Conservation (phyloP, 2,329 filamentous ascomycete species). For the Aspergillus brasiliensis region DNA sequence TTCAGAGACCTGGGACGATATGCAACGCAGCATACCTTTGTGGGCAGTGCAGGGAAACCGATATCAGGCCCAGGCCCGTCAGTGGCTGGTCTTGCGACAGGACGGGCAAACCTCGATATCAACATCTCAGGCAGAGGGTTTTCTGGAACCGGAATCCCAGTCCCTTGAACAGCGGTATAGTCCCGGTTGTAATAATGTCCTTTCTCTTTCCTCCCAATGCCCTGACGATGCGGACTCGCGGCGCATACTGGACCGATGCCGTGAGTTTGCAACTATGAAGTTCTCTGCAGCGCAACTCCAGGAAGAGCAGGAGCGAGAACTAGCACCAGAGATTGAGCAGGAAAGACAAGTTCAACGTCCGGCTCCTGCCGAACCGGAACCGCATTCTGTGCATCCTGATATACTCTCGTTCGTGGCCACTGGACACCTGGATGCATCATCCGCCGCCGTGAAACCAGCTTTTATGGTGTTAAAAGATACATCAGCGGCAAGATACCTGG, state of each 20-base stretch:
- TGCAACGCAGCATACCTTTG: slow-evolving; percentile 54
- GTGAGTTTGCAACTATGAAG: slow-evolving; percentile 36
- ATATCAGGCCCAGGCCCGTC: slow-evolving; percentile 44
- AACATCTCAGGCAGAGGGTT: slow-evolving; percentile 37
- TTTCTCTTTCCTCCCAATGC: neutral
- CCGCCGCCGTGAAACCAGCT: slow-evolving; percentile 46
- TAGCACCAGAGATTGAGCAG: slow-evolving; percentile 64
- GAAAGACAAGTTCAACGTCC: slow-evolving; percentile 60
- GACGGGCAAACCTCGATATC: slow-evolving; percentile 18
- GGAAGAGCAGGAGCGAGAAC: slow-evolving; percentile 69
- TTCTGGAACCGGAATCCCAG: slow-evolving; percentile 60
- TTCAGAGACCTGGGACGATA: slow-evolving; percentile 56
- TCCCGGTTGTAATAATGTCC: slow-evolving; percentile 28
- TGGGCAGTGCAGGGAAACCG: slow-evolving; percentile 64
- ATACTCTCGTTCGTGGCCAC: slow-evolving; percentile 45
- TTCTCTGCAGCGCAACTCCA: slow-evolving; percentile 48
- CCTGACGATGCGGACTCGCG: neutral
- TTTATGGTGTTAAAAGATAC: slow-evolving; percentile 49
- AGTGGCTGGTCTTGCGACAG: slow-evolving; percentile 34
- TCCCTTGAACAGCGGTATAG: slow-evolving; percentile 57
- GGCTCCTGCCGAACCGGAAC: slow-evolving; percentile 36
- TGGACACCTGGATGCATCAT: slow-evolving; percentile 34
- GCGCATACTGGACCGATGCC: slow-evolving; percentile 28
- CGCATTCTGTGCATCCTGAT: slow-evolving; percentile 49
- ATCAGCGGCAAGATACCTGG: slow-evolving; percentile 41